A percentile compares a stretch with the other conserved stretches of the same genome.
Conservation (phyloP, 768 basidiomycete species). For the Kwoniella sp. region DNA sequence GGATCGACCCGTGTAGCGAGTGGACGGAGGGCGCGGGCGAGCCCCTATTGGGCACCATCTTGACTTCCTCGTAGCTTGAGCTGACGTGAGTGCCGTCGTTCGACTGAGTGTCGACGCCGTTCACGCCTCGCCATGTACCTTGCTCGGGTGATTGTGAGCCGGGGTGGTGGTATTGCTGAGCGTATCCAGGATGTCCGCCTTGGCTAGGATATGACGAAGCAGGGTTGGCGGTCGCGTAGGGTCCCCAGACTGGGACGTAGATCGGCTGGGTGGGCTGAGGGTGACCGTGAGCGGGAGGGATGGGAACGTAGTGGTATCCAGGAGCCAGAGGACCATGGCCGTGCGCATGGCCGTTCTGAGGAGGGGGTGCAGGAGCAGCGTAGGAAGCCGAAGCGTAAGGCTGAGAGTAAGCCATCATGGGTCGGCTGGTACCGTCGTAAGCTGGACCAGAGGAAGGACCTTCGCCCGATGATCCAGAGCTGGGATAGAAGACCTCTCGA, state of each 20-base stretch:
- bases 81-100: conserved; percentile 25
- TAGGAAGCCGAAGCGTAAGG: conserved; percentile 6
- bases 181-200: conserved; percentile 15
- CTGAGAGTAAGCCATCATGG: conserved; percentile 23
- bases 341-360: conserved; percentile 3
- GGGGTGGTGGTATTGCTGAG: conserved; percentile 10
- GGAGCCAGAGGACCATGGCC: conserved; percentile 24
- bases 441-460: conserved; percentile 49
- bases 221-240: conserved; percentile 15
- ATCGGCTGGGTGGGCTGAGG: conserved; percentile 30
- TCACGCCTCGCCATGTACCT: conserved; percentile 8
- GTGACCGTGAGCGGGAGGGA: conserved; percentile 27
- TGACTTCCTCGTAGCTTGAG: conserved; percentile 22
- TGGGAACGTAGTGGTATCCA: conserved; percentile 47
- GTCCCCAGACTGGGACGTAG: conserved; percentile 35
- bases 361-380: conserved; percentile 22
- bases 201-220: background rate
- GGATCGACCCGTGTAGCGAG: conserved; percentile 19
- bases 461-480: conserved; percentile 18
- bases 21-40: conserved; percentile 18
- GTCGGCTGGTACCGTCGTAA: conserved; percentile 38
- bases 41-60: background rate
- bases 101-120: conserved; percentile 16
- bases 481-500: conserved; percentile 13
- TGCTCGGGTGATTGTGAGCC: conserved; percentile 16